Percentiles rank a stretch among this genome's conserved stretches.
phyloP scores from a whole-genome alignment of 2,329 filamentous ascomycete genomes.

The Neophaeococcomyces aloes region DNA sequence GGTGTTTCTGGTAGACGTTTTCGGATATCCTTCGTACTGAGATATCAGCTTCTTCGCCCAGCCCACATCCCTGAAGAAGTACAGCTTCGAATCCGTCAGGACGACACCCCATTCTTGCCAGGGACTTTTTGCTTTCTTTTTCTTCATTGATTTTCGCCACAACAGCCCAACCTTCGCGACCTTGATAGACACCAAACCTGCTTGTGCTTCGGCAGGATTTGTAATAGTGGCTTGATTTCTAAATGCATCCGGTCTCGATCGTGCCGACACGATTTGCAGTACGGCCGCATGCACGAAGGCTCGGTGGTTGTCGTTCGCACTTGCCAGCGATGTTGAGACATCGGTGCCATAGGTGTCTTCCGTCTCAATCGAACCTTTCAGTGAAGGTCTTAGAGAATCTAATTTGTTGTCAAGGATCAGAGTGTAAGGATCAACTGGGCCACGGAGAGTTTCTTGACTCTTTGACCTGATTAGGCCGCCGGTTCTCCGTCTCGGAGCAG shows the following conservation, averaged over 20 bases:
- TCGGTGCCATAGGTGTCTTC: slow-evolving; percentile 88
- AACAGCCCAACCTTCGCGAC: slow-evolving; percentile 90
- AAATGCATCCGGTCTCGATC: slow-evolving; percentile 90
- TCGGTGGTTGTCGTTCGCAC: slow-evolving; percentile 71
- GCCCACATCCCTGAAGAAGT: slow-evolving; percentile 84
- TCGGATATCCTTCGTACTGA: slow-evolving; percentile 75
- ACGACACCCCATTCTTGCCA: slow-evolving; percentile 99
- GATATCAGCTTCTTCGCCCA: slow-evolving; percentile 89
- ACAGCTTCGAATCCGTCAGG: slow-evolving; percentile 90
- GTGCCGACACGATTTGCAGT: slow-evolving; percentile 85
- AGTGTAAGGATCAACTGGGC: slow-evolving; percentile 90
- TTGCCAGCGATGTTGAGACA: slow-evolving; percentile 62
- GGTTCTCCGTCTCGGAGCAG: slow-evolving; percentile 61
- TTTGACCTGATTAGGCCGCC: slow-evolving; percentile 57
- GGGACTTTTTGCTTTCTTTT: slow-evolving; percentile 84
- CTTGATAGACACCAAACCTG: slow-evolving; percentile 92
- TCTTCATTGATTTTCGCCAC: slow-evolving; percentile 90
- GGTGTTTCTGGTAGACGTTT: slow-evolving; percentile 60
- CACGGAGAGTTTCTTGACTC: slow-evolving; percentile 58
- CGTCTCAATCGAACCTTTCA: slow-evolving; percentile 84
- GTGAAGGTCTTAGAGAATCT: slow-evolving; percentile 67
- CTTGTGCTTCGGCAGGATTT: slow-evolving; percentile 76
- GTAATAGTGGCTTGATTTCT: slow-evolving; percentile 75
- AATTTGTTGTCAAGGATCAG: slow-evolving; percentile 84
- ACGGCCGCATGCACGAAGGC: slow-evolving; percentile 87